These are phyloP conservation scores for Yarrowia sp. DNA, from an alignment of 805 yeast species.

Conservation along the genomic window DNA sequence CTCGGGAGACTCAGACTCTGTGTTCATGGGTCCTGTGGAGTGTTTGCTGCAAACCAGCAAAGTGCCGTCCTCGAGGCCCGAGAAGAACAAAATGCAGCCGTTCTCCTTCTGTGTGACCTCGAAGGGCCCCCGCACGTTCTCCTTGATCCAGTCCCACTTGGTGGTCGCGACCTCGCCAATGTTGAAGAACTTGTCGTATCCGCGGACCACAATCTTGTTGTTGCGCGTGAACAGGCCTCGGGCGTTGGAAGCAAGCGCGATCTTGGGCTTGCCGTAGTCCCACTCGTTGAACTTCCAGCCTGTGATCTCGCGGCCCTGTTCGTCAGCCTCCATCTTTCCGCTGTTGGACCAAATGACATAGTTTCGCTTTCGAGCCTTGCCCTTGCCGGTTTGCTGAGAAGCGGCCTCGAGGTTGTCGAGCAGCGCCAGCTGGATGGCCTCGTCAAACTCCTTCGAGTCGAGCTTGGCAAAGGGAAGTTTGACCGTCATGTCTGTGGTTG, in stretches of 20 bases:
- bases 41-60: constrained; percentile 88
- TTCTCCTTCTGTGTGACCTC: constrained; percentile 81
- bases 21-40: constrained; percentile 63
- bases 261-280: constrained; percentile 65
- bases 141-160: constrained; percentile 47
- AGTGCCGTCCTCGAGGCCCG: constrained; percentile 74
- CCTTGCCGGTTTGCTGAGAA: background rate
- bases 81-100: constrained; percentile 84
- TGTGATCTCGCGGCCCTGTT: constrained; percentile 29
- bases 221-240: constrained; percentile 68
- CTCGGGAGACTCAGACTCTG: constrained; percentile 34
- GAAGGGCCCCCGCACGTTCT: constrained; percentile 69
- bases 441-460: background rate
- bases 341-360: background rate
- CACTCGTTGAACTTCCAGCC: constrained; percentile 88
- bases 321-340: background rate
- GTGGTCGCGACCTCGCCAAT: constrained; percentile 62
- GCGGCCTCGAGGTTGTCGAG: background rate
- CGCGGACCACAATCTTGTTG: constrained; percentile 65
- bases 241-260: constrained; percentile 66
- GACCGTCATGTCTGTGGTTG: background rate
- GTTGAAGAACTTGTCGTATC: constrained; percentile 93
- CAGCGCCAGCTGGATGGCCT: background rate
- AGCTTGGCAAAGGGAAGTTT: constrained; percentile 1
- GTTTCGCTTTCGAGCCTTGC: background rate